Percentiles rank a stretch among this genome's conserved stretches.
Conservation (phyloP, 2,329 filamentous ascomycete species). For the Monilinia aucupariae region DNA sequence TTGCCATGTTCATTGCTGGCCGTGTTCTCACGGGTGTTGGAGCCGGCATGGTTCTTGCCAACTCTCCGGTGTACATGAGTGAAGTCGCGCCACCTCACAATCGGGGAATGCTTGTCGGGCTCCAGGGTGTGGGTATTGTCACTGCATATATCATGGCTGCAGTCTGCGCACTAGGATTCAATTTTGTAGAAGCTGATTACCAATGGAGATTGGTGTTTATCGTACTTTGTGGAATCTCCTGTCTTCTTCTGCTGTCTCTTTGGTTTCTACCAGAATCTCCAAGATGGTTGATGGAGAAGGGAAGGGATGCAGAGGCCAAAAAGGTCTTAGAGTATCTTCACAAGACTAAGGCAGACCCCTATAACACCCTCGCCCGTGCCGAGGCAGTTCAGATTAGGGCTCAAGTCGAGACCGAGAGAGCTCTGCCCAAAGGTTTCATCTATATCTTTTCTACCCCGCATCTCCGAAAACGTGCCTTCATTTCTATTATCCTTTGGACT, state of each 20-base stretch:
- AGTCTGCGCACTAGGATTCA: constrained; percentile 3
- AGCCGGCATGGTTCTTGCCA: constrained; percentile 18
- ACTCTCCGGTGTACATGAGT: constrained; percentile 27
- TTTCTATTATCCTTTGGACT: constrained; percentile 7
- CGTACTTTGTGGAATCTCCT: constrained; percentile 3
- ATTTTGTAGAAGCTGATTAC: constrained; percentile 2
- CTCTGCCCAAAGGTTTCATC: constrained; percentile 11
- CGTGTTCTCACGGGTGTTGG: constrained; percentile 11
- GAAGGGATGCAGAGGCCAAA: constrained; percentile 18
- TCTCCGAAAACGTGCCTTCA: constrained; percentile 8
- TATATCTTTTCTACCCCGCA: constrained; percentile 9
- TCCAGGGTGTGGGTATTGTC: constrained; percentile 35
- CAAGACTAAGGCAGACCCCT: constrained; percentile 2
- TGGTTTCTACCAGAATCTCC: constrained; percentile 65
- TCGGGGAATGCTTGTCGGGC: constrained; percentile 31
- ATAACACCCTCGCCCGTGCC: constrained; percentile 3
- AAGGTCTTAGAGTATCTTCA: constrained; percentile 21
- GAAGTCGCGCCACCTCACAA: constrained; percentile 32
- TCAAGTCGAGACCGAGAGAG: constrained; percentile 2
- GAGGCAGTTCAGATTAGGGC: constrained; percentile 7
- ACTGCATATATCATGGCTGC: constrained; percentile 30
- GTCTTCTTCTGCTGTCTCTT: constrained; percentile 37
- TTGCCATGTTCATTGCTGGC: constrained; percentile 8
- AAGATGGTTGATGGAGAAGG: constrained; percentile 36
- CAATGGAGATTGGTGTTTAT: constrained; percentile 12